Evolutionary conservation across 352 stramenopile species (phyloP).

Genomic region (Bremia lactucae): DNA sequence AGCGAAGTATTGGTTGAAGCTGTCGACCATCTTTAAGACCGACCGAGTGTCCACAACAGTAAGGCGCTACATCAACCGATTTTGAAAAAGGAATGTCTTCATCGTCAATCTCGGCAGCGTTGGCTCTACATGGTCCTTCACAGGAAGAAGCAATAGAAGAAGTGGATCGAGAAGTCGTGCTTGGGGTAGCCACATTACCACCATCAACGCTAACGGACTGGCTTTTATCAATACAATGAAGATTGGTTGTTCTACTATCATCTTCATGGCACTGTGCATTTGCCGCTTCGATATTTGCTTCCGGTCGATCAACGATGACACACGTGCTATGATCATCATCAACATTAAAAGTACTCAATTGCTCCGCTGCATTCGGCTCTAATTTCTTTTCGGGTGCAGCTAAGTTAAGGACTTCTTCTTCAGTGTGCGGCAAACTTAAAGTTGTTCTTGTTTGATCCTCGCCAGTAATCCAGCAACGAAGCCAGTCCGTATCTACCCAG

Average conservation of each 20-base stretch:
- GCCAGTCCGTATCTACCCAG: constrained; percentile 62
- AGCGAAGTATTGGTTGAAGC: constrained; percentile 11
- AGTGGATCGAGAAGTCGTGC: constrained; percentile 3
- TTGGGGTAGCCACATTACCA: constrained; percentile 9
- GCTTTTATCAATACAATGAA: no score
- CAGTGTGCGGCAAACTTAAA: constrained; percentile 3
- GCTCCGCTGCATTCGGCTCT: neutral
- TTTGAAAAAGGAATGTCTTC: constrained; percentile 46
- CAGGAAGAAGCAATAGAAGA: constrained; percentile 3
- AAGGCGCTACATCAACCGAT: constrained; percentile 34
- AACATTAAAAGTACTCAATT: constrained; percentile 7
- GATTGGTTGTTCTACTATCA: no score
- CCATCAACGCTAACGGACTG: no score
- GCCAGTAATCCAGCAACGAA: constrained; percentile 51
- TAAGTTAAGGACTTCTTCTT: constrained; percentile 3
- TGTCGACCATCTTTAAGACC: constrained; percentile 1
- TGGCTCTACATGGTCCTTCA: constrained; percentile 1
- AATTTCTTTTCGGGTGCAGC: constrained; percentile 5
- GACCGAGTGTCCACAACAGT: constrained; percentile 39
- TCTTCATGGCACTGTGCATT: constrained; percentile 4
- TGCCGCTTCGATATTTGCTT: constrained; percentile 1
- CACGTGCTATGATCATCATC: constrained; percentile 11
- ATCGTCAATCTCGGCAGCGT: constrained; percentile 2
- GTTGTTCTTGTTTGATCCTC: constrained; percentile 21
- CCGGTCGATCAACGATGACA: constrained; percentile 11